Evolutionary conservation across 2,329 filamentous ascomycete genomes (phyloP).

Genomic region (Ophiostoma fasciatum): DNA sequence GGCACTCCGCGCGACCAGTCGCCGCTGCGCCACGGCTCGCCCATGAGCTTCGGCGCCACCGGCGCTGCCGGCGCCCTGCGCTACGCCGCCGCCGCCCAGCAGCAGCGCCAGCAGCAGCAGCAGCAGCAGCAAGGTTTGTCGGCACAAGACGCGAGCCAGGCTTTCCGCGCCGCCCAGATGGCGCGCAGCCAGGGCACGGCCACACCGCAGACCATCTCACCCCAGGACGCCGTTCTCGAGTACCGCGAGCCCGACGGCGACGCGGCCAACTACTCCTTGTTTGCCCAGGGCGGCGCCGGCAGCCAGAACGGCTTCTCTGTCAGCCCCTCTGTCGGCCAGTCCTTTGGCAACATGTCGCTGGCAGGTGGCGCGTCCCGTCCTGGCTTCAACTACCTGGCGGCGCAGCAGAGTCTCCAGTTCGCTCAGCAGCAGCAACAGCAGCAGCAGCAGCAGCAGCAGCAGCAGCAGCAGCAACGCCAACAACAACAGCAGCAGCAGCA

Average conservation of each 20-base stretch:
- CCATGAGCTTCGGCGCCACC: conserved; percentile 32
- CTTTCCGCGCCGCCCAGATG: conserved; percentile 27
- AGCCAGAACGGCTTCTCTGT: conserved; percentile 28
- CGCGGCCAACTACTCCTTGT: conserved; percentile 50
- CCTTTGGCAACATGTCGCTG: not conserved
- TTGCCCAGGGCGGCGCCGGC: conserved; percentile 21
- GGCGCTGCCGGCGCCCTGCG: conserved; percentile 14
- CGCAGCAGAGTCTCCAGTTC: not conserved
- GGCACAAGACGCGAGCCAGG: too few relatives aligned
- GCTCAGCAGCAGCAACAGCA: conserved; percentile 24
- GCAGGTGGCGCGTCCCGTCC: too few relatives aligned
- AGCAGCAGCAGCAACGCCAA: not conserved
- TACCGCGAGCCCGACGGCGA: conserved; percentile 56
- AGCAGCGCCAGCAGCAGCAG: conserved; percentile 43
- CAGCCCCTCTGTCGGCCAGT: not conserved
- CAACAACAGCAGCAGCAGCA: not conserved
- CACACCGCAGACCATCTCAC: conserved; percentile 77
- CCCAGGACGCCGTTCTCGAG: conserved; percentile 79
- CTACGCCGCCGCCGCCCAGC: conserved; percentile 19
- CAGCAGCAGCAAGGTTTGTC: not conserved
- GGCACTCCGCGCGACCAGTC: conserved; percentile 51
- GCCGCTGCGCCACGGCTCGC: conserved; percentile 63
- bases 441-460: conserved; percentile 3
- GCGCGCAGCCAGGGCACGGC: conserved; percentile 26
- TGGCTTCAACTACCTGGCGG: not conserved